Evolutionary conservation across 176 grass and related monocot species (phyloP), one percentile per base, ranked within the genome.

Genomic region (Avena sativa): DNA sequence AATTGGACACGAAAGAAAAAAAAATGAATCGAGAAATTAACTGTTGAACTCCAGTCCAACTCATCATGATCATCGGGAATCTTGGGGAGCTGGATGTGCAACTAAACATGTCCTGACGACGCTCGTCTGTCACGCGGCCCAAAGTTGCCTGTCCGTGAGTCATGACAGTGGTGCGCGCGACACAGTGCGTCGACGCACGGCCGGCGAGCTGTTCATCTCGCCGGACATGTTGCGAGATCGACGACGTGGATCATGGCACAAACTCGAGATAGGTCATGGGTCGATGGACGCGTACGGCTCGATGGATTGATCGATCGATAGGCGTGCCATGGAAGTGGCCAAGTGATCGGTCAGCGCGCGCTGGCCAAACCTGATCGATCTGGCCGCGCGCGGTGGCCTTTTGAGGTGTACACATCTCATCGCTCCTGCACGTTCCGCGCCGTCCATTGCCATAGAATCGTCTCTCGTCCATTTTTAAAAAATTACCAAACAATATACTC

Each of bases 391-490:
- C 5, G 5, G 38, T 40, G 38, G 38, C 38, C 40, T 43, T 43
- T 8, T 8, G 40, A 43, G 40, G 81, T 38, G 79, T 73, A n/a
- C 89, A 51, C 3, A 9, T 60, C 80, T 78, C 61, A 68, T 83
- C 64, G 51, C 83, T 86, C 66, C 19, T 78, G 87, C 91, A 89
- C 83, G 84, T 89, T 86, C 66, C 13, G 15, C 20, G 20, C 61
- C 80, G 86, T 85, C 79, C 77, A 0, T 43, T 81, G 69, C 60
- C 25, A 23, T 16, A 38, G n/a, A 17, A 61, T 61, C 58, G 23
- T 48, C 59, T 56, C 23, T 30, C 38, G 7, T 43, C 38, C 4
- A 40, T 40, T 40, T 40, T 40, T 40, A 38, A 38, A 38, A 38
- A 40, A 40, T 6, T 40, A 0, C 4, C 38, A 6, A 40, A 6